Percentiles rank a stretch among this genome's conserved stretches.
Conservation (phyloP, 2,329 filamentous ascomycete genomes). For the Ophiostoma angusticollis region DNA sequence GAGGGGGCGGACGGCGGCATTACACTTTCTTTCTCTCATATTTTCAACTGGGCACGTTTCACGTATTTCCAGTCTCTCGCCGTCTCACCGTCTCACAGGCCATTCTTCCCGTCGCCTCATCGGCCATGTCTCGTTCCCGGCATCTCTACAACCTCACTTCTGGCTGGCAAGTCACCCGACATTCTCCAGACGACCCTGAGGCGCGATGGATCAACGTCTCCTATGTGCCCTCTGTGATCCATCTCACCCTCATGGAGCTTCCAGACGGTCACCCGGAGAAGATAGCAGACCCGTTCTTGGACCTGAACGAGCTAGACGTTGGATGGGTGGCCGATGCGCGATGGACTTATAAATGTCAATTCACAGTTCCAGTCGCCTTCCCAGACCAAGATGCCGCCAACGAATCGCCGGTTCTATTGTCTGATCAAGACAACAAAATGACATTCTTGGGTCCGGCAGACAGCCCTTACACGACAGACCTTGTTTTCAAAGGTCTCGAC, state of each 20-base stretch:
- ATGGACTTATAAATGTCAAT: slow-evolving; percentile 42
- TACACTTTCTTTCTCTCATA: too few species aligned
- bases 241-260: slow-evolving; percentile 22
- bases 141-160: too few species aligned
- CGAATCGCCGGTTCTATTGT: too few species aligned
- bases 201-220: slow-evolving; percentile 22
- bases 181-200: slow-evolving; percentile 10
- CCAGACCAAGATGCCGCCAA: too few species aligned
- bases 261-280: slow-evolving; percentile 18
- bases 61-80: too few species aligned
- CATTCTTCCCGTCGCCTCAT: too few species aligned
- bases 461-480: slow-evolving; percentile 20
- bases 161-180: slow-evolving; percentile 19
- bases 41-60: too few species aligned
- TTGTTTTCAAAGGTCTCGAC: slow-evolving; percentile 51
- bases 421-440: too few species aligned
- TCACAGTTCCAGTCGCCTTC: slow-evolving; percentile 16
- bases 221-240: slow-evolving; percentile 25
- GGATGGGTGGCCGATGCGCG: slow-evolving; percentile 49
- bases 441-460: too few species aligned
- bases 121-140: too few species aligned
- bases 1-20: too few species aligned
- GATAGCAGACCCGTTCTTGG: slow-evolving; percentile 44
- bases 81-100: too few species aligned
- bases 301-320: slow-evolving; percentile 46